Base-by-base conservation (phyloP, 805 yeast species). In the Kodamaea laetipori region DNA sequence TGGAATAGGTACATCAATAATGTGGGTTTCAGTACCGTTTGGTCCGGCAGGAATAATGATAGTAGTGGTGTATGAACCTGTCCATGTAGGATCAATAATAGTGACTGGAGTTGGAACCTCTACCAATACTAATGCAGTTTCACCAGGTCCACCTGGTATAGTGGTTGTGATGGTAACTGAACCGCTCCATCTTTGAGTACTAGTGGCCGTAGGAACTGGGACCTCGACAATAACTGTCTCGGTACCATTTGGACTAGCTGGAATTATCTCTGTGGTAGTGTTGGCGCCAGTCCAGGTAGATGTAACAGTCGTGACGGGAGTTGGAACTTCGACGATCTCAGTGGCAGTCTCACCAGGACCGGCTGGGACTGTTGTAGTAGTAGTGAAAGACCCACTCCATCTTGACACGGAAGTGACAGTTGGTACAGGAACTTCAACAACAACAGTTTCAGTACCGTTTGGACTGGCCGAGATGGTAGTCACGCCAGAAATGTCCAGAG, bases 91-190 rank as follows among this genome's bases (percentile, higher is more conserved):
- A n/a, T 39, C 12, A 11, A n/a, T 21, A 6, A 49, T 50, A 23
- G 21, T 19, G 6, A 36, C 23, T 1, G 39, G 19, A 4, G 41
- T 17, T 12, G 50, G 31, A 3, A 25, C 39, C 12, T 49, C 45
- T 15, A 9, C 39, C n/a, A n/a, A 37, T 39, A 18, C 45, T 9
- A 43, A 32, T 4, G 12, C 38, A 25, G 43, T 40, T 4, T 26
- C 32, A 23, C 41, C 41, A 17, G 35, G 41, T 4, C 23, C 6
- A 7, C 39, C 23, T 6, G 62, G 60, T 12, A 55, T 55, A 16
- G 46, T 47, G 16, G 56, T 58, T 13, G 45, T 53, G 21, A 53
- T 56, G 2, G 62, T 58, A 37, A 37, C 51, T 7, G 62, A 57
- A 12, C 46, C 49, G 6, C 44, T 44, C 15, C 48, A 24, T 11